These are phyloP conservation scores for Cyberlindnera sargentensis DNA, from an alignment of 805 yeast genomes.

Conservation along the genomic window DNA sequence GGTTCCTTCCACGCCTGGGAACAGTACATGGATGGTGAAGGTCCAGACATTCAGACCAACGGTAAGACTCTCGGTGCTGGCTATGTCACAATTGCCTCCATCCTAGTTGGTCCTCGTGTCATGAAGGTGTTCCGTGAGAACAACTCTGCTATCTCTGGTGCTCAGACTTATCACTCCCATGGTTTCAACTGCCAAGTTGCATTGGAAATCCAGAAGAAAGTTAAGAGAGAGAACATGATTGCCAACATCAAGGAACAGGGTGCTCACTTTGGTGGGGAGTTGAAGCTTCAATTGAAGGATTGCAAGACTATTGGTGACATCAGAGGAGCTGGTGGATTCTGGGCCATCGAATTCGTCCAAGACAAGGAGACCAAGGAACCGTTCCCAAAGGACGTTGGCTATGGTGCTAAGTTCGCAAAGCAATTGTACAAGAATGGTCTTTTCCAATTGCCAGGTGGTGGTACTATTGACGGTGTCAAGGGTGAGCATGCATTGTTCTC, in stretches of 20 bases:
- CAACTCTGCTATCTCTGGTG: conserved; percentile 30
- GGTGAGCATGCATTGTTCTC: conserved; percentile 44
- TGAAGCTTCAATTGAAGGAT: conserved; percentile 26
- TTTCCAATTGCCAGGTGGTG: conserved; percentile 32
- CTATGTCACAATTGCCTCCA: conserved; percentile 40
- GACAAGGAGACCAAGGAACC: conserved; percentile 40
- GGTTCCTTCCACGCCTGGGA: conserved; percentile 43
- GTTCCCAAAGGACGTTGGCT: conserved; percentile 27
- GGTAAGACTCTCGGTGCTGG: conserved; percentile 46
- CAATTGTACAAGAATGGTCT: conserved; percentile 34
- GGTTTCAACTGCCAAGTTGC: conserved; percentile 41
- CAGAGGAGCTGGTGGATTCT: conserved; percentile 50
- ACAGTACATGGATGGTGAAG: conserved; percentile 28
- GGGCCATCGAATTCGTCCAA: conserved; percentile 46
- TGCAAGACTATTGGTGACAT: conserved; percentile 39
- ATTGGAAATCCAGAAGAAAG: conserved; percentile 36
- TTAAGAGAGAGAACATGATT: conserved; percentile 29
- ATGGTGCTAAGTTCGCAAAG: conserved; percentile 27
- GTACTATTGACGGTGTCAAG: conserved; percentile 31
- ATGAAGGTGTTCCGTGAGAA: conserved; percentile 27
- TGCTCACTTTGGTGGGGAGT: conserved; percentile 32
- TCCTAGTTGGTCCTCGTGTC: conserved; percentile 31
- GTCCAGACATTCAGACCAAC: conserved; percentile 41
- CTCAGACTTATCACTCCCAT: conserved; percentile 44
- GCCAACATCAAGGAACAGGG: conserved; percentile 37